Percentiles rank a stretch among this genome's conserved stretches.
Evolutionary conservation across 768 basidiomycete species (phyloP).

Genomic region (Lactifluus volemus): DNA sequence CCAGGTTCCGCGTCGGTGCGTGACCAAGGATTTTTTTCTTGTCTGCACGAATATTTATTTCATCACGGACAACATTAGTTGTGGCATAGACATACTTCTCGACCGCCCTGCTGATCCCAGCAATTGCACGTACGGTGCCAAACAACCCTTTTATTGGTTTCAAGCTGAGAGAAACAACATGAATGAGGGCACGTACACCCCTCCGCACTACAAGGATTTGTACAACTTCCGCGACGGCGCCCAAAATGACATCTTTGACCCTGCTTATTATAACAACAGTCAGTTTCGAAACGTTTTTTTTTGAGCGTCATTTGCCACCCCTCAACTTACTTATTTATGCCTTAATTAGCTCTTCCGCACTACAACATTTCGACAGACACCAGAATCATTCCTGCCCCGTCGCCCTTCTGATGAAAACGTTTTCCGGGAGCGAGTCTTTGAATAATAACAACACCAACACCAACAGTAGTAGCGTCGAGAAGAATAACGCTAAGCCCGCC

Average conservation of each 20-base stretch:
- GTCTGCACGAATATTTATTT: neutral
- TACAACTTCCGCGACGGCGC: slow-evolving; percentile 38
- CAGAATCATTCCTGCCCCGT: no score
- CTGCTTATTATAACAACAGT: neutral
- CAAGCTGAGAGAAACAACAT: slow-evolving; percentile 33
- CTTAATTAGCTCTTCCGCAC: no score
- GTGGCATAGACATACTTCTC: slow-evolving; percentile 27
- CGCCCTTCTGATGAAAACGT: no score
- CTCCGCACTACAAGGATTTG: slow-evolving; percentile 30
- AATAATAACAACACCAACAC: no score
- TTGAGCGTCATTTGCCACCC: no score
- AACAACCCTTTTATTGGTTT: slow-evolving; percentile 34
- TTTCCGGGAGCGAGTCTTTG: no score
- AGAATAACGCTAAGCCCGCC: no score
- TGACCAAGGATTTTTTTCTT: neutral
- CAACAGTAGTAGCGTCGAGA: no score
- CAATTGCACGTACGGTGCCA: slow-evolving; percentile 35
- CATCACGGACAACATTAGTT: slow-evolving; percentile 16
- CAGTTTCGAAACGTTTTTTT: no score
- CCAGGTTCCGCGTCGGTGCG: slow-evolving; percentile 27
- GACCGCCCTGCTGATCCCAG: slow-evolving; percentile 20
- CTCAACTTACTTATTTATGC: no score
- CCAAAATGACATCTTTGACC: slow-evolving; percentile 34
- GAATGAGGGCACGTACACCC: slow-evolving; percentile 25
- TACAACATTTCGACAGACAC: no score